These are phyloP conservation scores for Aspergillus brasiliensis DNA, from an alignment of 2,329 filamentous ascomycete species.

Conservation along the genomic window DNA sequence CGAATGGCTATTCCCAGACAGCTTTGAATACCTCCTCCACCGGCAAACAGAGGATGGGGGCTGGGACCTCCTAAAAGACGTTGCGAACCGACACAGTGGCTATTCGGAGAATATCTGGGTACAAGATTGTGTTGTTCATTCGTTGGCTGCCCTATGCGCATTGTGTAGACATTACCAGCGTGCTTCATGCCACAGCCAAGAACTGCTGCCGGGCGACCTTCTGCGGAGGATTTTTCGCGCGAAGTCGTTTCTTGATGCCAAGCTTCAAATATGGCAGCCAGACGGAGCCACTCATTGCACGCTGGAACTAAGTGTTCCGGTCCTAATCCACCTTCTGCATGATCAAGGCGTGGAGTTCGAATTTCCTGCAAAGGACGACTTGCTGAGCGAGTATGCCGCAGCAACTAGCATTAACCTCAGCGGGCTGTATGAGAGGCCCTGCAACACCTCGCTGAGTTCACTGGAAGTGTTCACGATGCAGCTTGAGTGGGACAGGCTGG, in stretches of 20 bases:
- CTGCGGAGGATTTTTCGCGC: conserved; percentile 1
- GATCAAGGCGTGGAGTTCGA: conserved; percentile 5
- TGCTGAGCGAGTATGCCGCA: background rate
- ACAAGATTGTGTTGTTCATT: conserved; percentile 6
- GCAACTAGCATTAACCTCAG: conserved; percentile 1
- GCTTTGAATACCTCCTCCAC: conserved; percentile 33
- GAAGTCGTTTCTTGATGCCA: background rate
- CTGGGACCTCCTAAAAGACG: conserved; percentile 24
- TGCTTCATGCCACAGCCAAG: too few species aligned
- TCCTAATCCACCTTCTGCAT: background rate
- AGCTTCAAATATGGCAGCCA: background rate
- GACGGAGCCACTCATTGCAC: conserved; percentile 5
- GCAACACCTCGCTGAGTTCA: conserved; percentile 30
- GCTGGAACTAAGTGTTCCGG: conserved; percentile 7
- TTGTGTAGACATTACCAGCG: conserved; percentile 4
- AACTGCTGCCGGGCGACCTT: background rate
- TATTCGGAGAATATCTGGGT: conserved; percentile 3
- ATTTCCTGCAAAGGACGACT: conserved; percentile 7
- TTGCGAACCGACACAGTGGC: background rate
- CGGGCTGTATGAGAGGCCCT: conserved; percentile 8
- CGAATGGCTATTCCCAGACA: conserved; percentile 37
- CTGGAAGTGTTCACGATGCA: conserved; percentile 42
- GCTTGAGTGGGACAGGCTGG: conserved; percentile 39
- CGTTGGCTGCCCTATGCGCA: conserved; percentile 9
- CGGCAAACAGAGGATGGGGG: conserved; percentile 27